phyloP scores from a whole-genome alignment of 140 eudicot genomes.

The Oenanthe javanica region DNA sequence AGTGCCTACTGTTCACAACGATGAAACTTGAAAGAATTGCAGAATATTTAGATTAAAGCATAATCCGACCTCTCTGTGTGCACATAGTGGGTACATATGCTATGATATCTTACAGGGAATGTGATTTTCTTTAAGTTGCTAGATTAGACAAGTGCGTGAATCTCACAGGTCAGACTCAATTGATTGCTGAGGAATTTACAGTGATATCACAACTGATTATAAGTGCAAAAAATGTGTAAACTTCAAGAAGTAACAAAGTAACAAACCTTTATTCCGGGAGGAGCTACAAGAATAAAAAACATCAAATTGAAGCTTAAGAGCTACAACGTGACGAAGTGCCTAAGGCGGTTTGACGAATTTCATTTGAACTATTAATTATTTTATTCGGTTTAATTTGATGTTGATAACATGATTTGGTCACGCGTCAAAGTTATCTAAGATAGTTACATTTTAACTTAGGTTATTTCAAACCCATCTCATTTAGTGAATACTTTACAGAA shows the following conservation, averaged over 20 bases:
- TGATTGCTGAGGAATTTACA: background rate
- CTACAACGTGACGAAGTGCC: background rate
- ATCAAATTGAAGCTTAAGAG: background rate
- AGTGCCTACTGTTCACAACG: slow-evolving; percentile 17
- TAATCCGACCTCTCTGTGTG: background rate
- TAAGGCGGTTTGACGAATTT: background rate
- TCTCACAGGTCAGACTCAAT: background rate
- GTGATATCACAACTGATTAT: background rate
- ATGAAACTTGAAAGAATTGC: background rate
- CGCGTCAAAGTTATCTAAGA: background rate
- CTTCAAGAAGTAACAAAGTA: background rate
- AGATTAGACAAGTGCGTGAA: slow-evolving; percentile 2
- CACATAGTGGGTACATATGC: slow-evolving; percentile 7
- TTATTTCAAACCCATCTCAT: background rate
- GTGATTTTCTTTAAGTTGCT: slow-evolving; percentile 12
- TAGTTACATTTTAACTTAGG: background rate
- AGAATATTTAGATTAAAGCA: slow-evolving; percentile 4
- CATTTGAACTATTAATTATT: too few species aligned
- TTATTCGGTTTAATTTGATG: background rate
- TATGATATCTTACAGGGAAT: slow-evolving; percentile 9
- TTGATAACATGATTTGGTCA: background rate
- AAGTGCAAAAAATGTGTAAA: background rate
- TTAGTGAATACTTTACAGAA: background rate
- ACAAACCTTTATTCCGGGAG: background rate
- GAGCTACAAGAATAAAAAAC: background rate